Evolutionary conservation across 164 flowering plant species (phyloP).

Genomic region (Tinospora cordifolia): DNA sequence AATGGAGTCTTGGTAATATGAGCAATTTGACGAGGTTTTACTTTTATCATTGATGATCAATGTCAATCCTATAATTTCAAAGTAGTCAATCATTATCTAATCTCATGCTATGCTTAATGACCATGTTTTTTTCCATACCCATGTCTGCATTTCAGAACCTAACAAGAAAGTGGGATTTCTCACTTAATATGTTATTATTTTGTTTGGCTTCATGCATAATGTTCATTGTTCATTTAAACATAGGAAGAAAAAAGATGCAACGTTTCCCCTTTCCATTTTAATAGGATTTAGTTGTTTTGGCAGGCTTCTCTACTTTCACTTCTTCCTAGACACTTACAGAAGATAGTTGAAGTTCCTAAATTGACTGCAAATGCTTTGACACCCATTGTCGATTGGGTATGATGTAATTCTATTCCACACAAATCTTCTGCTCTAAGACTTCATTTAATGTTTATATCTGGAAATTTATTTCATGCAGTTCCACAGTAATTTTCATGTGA

Average conservation of each 20-base stretch:
- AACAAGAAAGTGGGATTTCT: too few species aligned
- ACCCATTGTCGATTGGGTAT: constrained; percentile 78
- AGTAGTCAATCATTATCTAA: too few species aligned
- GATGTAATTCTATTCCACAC: constrained; percentile 2
- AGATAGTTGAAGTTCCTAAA: constrained; percentile 35
- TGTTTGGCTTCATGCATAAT: too few species aligned
- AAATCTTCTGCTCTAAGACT: background rate
- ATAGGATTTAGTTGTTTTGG: constrained; percentile 15
- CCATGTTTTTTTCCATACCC: too few species aligned
- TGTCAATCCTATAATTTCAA: too few species aligned
- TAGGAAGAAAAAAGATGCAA: background rate
- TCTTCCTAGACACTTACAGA: constrained; percentile 47
- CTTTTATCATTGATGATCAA: too few species aligned
- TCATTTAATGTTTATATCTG: constrained; percentile 10
- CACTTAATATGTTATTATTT: too few species aligned
- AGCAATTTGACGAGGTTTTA: too few species aligned
- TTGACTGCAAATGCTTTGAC: constrained; percentile 42
- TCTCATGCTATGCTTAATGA: too few species aligned
- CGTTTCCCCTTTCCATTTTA: background rate
- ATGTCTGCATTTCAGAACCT: too few species aligned
- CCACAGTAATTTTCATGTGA: constrained; percentile 45
- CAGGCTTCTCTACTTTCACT: constrained; percentile 91
- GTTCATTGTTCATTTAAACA: background rate
- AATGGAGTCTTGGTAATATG: too few species aligned
- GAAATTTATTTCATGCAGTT: constrained; percentile 42